These are phyloP conservation scores for Hyphopichia burtonii DNA, from an alignment of 1,139 yeast genomes.

Conservation along the genomic window DNA sequence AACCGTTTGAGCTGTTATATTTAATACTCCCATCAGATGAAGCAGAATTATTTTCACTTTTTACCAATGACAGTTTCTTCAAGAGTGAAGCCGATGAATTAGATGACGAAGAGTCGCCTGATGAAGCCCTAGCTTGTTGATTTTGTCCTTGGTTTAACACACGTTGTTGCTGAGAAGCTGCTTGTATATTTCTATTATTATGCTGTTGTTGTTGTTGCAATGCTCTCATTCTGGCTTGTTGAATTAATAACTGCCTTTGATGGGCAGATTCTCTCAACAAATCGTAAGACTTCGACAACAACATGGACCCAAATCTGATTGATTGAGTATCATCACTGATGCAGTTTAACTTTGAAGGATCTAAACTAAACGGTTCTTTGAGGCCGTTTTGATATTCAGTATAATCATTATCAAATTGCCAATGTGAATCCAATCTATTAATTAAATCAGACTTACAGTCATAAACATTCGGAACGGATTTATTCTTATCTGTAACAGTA, in stretches of 20 bases:
- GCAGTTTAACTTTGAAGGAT: constrained; percentile 69
- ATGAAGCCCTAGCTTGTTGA: constrained; percentile 3
- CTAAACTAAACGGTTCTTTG: constrained; percentile 58
- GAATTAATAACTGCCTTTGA: constrained; percentile 42
- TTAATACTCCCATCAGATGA: neutral
- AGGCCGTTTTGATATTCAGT: constrained; percentile 47
- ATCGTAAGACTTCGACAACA: constrained; percentile 82
- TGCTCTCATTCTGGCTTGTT: constrained; percentile 47
- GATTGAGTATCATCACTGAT: constrained; percentile 86
- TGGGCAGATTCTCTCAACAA: constrained; percentile 53
- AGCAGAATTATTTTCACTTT: neutral
- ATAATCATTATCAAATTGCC: constrained; percentile 73
- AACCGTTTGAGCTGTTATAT: neutral
- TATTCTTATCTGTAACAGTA: constrained; percentile 6
- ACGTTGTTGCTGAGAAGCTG: neutral
- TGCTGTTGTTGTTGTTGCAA: constrained; percentile 33
- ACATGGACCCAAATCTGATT: constrained; percentile 88
- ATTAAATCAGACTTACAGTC: constrained; percentile 54
- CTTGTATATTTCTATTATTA: constrained; percentile 22
- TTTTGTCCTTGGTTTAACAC: neutral
- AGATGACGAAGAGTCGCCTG: neutral
- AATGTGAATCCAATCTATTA: constrained; percentile 63
- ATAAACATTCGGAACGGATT: constrained; percentile 42
- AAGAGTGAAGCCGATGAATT: neutral
- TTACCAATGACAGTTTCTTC: neutral